These are phyloP conservation scores for Talaromyces verruculosus DNA, from an alignment of 2,329 filamentous ascomycete species.

Conservation along the genomic window DNA sequence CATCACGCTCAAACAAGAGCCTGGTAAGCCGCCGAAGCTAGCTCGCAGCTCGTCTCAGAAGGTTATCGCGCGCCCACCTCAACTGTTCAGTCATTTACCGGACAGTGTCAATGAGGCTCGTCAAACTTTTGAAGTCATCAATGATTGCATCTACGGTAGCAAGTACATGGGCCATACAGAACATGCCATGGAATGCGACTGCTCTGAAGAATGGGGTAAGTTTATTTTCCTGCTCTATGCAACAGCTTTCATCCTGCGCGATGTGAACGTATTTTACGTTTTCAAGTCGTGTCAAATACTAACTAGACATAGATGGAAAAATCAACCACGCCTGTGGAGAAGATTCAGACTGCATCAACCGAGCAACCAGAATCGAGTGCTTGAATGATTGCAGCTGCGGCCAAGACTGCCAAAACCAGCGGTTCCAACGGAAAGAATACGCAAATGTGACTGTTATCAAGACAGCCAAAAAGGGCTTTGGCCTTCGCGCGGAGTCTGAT, in stretches of 20 bases:
- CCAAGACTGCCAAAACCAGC: constrained; percentile 84
- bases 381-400: constrained; percentile 85
- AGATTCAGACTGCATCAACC: constrained; percentile 97
- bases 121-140: constrained; percentile 74
- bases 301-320: constrained; percentile 50
- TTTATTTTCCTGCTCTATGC: neutral
- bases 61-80: constrained; percentile 59
- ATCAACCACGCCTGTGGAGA: constrained; percentile 86
- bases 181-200: constrained; percentile 93
- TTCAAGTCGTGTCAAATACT: constrained; percentile 31
- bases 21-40: constrained; percentile 67
- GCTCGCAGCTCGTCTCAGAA: constrained; percentile 74
- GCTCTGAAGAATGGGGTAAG: constrained; percentile 92
- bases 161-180: constrained; percentile 90
- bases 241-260: neutral
- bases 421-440: constrained; percentile 87
- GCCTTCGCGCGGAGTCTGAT: constrained; percentile 76
- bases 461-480: constrained; percentile 96
- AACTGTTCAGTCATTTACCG: constrained; percentile 71
- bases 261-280: neutral
- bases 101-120: constrained; percentile 77
- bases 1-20: constrained; percentile 63
- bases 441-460: constrained; percentile 93
- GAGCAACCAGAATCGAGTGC: constrained; percentile 97
- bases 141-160: constrained; percentile 84